A percentile compares a stretch with the other conserved stretches of the same genome.
Conservation (phyloP, 2,329 filamentous ascomycete genomes). For the Magnaporthiopsis poae region DNA sequence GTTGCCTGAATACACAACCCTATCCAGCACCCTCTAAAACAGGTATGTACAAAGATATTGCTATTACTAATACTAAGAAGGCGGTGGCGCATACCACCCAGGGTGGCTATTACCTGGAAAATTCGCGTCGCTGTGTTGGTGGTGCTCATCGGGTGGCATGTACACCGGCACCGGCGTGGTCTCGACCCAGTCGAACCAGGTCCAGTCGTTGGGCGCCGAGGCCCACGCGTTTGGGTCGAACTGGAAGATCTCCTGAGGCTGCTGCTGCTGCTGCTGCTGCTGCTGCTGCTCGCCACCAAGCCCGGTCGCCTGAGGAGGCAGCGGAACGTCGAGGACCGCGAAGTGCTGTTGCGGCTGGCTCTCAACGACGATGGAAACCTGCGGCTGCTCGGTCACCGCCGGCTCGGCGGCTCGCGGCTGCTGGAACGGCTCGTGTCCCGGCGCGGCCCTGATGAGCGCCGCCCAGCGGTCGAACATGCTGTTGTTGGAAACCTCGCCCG, state of each 20-base stretch:
- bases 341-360: neutral
- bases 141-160: neutral
- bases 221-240: neutral
- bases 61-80: neutral
- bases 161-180: neutral
- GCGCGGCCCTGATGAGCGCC: conserved; percentile 8
- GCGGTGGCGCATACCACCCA: neutral
- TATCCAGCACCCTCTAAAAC: neutral
- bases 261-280: neutral
- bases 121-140: neutral
- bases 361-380: neutral
- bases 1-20: neutral
- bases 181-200: neutral
- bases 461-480: conserved; percentile 14
- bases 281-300: neutral
- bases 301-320: neutral
- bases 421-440: neutral
- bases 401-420: neutral
- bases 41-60: neutral
- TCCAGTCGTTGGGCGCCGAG: neutral
- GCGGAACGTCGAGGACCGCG: neutral
- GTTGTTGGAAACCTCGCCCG: conserved; percentile 12
- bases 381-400: neutral
- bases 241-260: neutral
- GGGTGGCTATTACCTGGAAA: neutral